Base-by-base conservation (phyloP, 2,329 filamentous ascomycete genomes). In the Arthrobotrys sinensis region DNA sequence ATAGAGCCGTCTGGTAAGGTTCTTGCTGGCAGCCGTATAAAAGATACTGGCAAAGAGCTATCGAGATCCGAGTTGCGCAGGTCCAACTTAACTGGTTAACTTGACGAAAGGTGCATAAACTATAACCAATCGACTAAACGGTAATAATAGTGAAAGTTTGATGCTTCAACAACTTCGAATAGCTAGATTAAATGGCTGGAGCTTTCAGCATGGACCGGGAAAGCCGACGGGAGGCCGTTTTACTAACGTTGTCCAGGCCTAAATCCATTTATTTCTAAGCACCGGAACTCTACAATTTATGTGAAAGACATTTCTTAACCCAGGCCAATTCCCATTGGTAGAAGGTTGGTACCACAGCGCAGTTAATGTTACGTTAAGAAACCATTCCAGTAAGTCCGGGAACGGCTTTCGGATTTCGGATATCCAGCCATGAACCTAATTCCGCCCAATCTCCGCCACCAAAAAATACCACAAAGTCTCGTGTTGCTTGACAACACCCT, bases 381-480 rank as follows among this genome's bases (percentile, higher is more conserved):
- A 11, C 48, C 24, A 8, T 60, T 57, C 28, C 36, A 38, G 16
- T 45, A 73, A 73, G 69, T 73, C 69, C 69, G 69, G 60, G 34
- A 32, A 48, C 38, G 60, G 60, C 60, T 64, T 53, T 65, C 69
- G 69, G 69, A 73, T 57, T 65, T 73, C 60, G 60, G 60, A 73
- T 73, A 36, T 73, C 34, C 48, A 60, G 10, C 10, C 3, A 34
- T 11, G 16, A 3, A 21, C 46, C 68, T 73, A 73, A 73, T 66
- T 73, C 69, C 69, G 69, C 16, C 55, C 60, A 73, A 73, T 65
- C 69, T 73, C 69, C 69, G 69, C 43, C 38, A 4, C 50, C 11
- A 34, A 50, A 21, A 73, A 73, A 65, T 66, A 40, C 57, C 66
- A 73, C 36, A 28, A 19, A 8, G 11, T 28, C 4, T 65, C 45